Evolutionary conservation across 352 stramenopile genomes (phyloP), one percentile per base, ranked within the genome.

Genomic region (Pythium dissimile): DNA sequence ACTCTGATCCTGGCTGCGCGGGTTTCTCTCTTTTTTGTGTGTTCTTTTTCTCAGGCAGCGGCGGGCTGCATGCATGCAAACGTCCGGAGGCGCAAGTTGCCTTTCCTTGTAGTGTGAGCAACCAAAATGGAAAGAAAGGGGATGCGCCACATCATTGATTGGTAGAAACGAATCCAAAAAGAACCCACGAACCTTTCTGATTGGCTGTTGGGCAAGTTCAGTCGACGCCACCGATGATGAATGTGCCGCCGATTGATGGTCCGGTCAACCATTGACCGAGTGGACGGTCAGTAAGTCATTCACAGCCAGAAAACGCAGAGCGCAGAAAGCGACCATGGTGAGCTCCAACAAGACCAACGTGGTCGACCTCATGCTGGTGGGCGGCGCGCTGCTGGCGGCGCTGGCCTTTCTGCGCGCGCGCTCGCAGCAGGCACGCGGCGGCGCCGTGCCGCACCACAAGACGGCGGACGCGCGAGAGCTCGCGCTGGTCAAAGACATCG

Each of bases 401-500:
- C 67, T 77, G 26, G 64, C 56, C 48, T 66, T 71, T 51, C 80
- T 78, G 35, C 73, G 70, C 47, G 58, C 44, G 60, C 80, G 77
- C 35, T 73, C 77, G 55, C 63, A 80, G 62, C 67, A 72, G 31
- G 23, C 45, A 27, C 62, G 58, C 30, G 69, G 70, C 59, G 65
- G 62, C 34, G 72, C 74, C 51, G 62, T 67, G 59, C 63, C 77
- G 51, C 64, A 84, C 59, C 63, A 59, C 54, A 64, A 79, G 54
- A 68, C 77, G 30, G 69, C 69, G 21, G 75, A 84, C 53, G 59
- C 67, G 50, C 79, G 77, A 55, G 83, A 93, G 61, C 68, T 88
- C 21, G 78, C 88, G 71, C 68, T 94, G 31, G 84, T 94, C 51
- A 83, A 90, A 63, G 76, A 94, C 64, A 88, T 89, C 51, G 76